Evolutionary conservation across 225 moss, liverwort and hornwort species (phyloP).

Genomic region (Antitrichia curtipendula): DNA sequence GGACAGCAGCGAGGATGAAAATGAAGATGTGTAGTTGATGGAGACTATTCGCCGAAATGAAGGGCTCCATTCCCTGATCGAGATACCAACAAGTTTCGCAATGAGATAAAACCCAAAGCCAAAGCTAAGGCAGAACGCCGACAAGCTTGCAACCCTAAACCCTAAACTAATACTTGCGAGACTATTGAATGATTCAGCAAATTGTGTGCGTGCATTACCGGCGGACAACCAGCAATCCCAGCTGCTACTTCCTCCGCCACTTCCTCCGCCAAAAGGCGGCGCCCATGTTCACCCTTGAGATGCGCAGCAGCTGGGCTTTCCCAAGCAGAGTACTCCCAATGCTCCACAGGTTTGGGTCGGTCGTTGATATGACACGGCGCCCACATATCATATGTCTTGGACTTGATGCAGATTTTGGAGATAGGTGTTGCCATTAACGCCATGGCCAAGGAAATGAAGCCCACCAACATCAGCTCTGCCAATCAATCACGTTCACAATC

Average conservation of each 20-base stretch:
- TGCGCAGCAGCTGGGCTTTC: not conserved
- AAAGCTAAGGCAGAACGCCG: not conserved
- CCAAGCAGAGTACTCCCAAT: not conserved
- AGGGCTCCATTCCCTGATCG: slow-evolving; percentile 11
- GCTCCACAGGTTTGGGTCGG: not conserved
- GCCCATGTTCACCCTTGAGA: not conserved
- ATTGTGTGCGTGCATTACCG: not conserved
- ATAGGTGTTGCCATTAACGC: not conserved
- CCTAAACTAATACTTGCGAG: not conserved
- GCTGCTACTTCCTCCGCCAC: not conserved
- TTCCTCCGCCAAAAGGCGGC: not conserved
- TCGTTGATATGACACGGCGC: slow-evolving; percentile 1
- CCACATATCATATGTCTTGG: slow-evolving; percentile 1
- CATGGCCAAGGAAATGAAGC: slow-evolving; percentile 9
- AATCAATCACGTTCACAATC: not conserved
- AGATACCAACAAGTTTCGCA: not conserved
- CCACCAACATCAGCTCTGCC: slow-evolving; percentile 22
- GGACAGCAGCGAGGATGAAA: slow-evolving; percentile 65
- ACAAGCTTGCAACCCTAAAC: not conserved
- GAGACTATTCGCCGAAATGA: slow-evolving; percentile 44
- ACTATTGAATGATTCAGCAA: not conserved
- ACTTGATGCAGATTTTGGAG: slow-evolving; percentile 4
- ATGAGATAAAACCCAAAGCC: not conserved
- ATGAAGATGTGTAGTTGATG: slow-evolving; percentile 91
- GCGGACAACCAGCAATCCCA: not conserved